Evolutionary conservation across 306 rosid species (phyloP).

Genomic region (Betula pendula): DNA sequence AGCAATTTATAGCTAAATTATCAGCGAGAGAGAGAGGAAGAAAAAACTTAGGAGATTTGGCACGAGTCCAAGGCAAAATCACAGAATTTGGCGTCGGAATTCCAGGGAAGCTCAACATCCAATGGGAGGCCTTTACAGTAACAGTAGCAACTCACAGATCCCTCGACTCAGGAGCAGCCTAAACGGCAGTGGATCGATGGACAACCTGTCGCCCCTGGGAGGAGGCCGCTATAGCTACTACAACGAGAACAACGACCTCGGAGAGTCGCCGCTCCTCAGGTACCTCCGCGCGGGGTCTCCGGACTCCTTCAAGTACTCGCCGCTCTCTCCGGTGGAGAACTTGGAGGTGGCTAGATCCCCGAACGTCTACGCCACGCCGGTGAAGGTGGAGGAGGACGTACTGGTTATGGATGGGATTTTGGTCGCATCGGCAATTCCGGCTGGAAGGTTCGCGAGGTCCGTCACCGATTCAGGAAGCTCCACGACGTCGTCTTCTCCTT

Average conservation of each 20-base stretch:
- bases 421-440: conserved; percentile 31
- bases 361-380: conserved; percentile 47
- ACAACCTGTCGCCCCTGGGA: conserved; percentile 25
- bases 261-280: conserved; percentile 42
- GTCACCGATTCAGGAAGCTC: conserved; percentile 29
- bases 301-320: conserved; percentile 22
- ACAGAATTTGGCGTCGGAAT: conserved; percentile 8
- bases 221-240: conserved; percentile 39
- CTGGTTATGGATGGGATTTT: conserved; percentile 70
- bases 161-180: conserved; percentile 24
- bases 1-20: not conserved
- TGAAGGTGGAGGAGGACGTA: conserved; percentile 62
- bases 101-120: conserved; percentile 26
- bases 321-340: conserved; percentile 60
- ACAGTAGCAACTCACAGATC: conserved; percentile 25
- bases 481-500: conserved; percentile 23
- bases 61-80: not conserved
- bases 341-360: conserved; percentile 45
- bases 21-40: not conserved
- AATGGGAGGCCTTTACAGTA: conserved; percentile 34
- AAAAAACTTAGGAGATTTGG: not conserved
- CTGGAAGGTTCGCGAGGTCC: conserved; percentile 45
- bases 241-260: conserved; percentile 48
- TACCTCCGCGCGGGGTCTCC: conserved; percentile 50
- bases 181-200: conserved; percentile 37